Percentiles rank a stretch among this genome's conserved stretches.
Conservation (phyloP, 805 yeast genomes). For the Maudiozyma bulderi region DNA sequence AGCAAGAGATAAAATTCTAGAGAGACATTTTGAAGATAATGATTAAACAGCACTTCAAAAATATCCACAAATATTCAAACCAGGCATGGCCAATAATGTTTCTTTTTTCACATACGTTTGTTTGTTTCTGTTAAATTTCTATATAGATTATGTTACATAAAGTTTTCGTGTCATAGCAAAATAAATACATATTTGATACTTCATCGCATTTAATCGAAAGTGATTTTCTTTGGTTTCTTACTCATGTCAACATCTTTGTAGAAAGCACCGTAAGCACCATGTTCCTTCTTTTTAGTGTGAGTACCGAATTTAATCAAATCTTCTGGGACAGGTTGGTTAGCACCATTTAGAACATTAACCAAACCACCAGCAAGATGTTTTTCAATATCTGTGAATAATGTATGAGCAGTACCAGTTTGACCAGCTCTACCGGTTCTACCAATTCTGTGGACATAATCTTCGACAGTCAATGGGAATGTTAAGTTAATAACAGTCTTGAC, state of each 20-base stretch:
- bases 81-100: background rate
- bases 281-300: constrained; percentile 95
- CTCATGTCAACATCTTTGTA: constrained; percentile 84
- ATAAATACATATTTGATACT: no score
- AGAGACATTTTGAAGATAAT: constrained; percentile 10
- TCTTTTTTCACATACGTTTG: background rate
- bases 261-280: constrained; percentile 96
- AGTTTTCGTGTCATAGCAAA: background rate
- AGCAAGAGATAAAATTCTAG: constrained; percentile 44
- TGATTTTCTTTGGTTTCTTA: constrained; percentile 81
- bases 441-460: constrained; percentile 93
- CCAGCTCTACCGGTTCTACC: constrained; percentile 99
- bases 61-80: no score
- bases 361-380: constrained; percentile 93
- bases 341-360: constrained; percentile 85
- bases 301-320: constrained; percentile 92
- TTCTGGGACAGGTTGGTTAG: constrained; percentile 91
- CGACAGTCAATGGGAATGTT: constrained; percentile 93
- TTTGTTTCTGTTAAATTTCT: background rate
- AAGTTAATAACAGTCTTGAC: constrained; percentile 91
- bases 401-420: constrained; percentile 86
- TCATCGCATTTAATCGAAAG: constrained; percentile 45
- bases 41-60: background rate
- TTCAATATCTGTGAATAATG: constrained; percentile 92
- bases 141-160: background rate